A percentile compares a stretch with the other conserved stretches of the same genome.
Evolutionary conservation across 2,329 filamentous ascomycete species (phyloP).

Genomic region (Pestalotiopsis sp.): DNA sequence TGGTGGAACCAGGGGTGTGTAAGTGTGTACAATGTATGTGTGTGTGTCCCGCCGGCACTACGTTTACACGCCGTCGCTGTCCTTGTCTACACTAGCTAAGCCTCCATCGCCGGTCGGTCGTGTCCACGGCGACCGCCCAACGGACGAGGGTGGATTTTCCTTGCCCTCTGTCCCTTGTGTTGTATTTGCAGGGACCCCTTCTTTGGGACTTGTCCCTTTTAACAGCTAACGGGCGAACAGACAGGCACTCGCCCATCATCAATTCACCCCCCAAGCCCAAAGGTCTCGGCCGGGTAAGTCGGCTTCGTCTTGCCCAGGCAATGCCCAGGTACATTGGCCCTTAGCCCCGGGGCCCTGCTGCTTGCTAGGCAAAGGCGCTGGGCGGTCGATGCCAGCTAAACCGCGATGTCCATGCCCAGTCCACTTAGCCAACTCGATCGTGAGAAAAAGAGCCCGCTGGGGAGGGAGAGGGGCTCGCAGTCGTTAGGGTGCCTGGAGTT

Average conservation of each 20-base stretch:
- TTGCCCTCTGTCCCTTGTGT: too few species aligned
- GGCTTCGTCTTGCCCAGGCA: not conserved
- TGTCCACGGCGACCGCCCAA: not conserved
- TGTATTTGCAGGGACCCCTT: not conserved
- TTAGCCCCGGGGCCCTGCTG: not conserved
- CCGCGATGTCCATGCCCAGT: not conserved
- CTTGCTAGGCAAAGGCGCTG: not conserved
- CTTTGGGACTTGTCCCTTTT: not conserved
- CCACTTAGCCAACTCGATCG: not conserved
- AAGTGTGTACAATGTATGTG: too few species aligned
- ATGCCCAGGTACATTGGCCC: too few species aligned
- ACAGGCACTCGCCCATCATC: not conserved
- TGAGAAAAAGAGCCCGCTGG: not conserved
- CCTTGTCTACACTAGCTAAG: too few species aligned
- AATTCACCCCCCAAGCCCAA: not conserved
- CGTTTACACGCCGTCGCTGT: too few species aligned
- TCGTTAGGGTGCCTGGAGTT: not conserved
- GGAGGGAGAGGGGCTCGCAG: not conserved
- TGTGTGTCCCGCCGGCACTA: too few species aligned
- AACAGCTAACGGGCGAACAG: too few species aligned
- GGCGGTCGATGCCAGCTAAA: not conserved
- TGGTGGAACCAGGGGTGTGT: too few species aligned
- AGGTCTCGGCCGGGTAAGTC: slow-evolving; percentile 5
- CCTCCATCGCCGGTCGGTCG: too few species aligned
- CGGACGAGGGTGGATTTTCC: not conserved